These are phyloP conservation scores for Aspergillus sp. DNA, from an alignment of 2,329 filamentous ascomycete species.

Conservation along the genomic window DNA sequence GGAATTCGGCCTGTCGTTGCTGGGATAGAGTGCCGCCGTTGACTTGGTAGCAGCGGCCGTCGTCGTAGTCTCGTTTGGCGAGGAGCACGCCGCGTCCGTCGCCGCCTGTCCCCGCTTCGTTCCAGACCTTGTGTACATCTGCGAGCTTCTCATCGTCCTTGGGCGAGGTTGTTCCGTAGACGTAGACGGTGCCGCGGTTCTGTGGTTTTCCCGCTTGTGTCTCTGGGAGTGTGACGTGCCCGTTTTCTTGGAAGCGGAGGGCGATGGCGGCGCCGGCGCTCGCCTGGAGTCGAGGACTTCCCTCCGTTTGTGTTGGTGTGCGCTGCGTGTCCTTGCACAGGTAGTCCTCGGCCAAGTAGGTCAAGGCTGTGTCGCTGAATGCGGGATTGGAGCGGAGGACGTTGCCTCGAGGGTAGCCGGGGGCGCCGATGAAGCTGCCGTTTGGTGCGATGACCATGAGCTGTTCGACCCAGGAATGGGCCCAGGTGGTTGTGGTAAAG, in stretches of 20 bases:
- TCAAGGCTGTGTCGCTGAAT: conserved; percentile 63
- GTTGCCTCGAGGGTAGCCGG: conserved; percentile 78
- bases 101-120: conserved; percentile 75
- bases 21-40: conserved; percentile 64
- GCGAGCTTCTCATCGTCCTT: conserved; percentile 62
- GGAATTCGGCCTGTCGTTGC: conserved; percentile 62
- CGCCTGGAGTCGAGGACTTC: conserved; percentile 66
- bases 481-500: conserved; percentile 37
- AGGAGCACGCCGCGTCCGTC: conserved; percentile 77
- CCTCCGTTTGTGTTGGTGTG: conserved; percentile 60
- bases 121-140: conserved; percentile 77
- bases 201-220: conserved; percentile 63
- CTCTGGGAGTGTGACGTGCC: conserved; percentile 68
- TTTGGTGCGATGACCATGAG: conserved; percentile 72
- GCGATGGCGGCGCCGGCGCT: conserved; percentile 67
- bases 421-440: conserved; percentile 71
- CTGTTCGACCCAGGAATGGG: conserved; percentile 84
- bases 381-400: conserved; percentile 59
- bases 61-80: conserved; percentile 80
- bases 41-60: conserved; percentile 85
- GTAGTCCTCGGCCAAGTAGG: conserved; percentile 61
- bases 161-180: conserved; percentile 72
- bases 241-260: conserved; percentile 74
- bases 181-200: conserved; percentile 72
- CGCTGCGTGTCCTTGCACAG: conserved; percentile 70